Percentiles rank a stretch among this genome's conserved stretches.
Evolutionary conservation across 2,329 filamentous ascomycete species (phyloP).

Genomic region (Sclerotinia spermophila): DNA sequence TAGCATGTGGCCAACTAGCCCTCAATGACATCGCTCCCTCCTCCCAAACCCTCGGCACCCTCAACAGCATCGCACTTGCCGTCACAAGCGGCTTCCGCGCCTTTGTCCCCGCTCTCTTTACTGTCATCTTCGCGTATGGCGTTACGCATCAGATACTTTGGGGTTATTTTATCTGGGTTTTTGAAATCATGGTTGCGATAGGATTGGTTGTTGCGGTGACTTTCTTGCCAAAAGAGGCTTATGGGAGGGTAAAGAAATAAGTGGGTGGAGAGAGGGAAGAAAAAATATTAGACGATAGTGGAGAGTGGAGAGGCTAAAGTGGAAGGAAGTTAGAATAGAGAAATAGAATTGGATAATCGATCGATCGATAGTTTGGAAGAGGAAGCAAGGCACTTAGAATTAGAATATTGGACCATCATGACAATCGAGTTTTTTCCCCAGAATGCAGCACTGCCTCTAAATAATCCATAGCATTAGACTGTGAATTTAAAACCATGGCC

Average conservation of each 20-base stretch:
- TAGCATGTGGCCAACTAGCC: conserved; percentile 68
- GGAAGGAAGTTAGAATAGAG: not conserved
- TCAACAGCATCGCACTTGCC: conserved; percentile 68
- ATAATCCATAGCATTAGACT: not conserved
- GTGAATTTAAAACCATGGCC: not conserved
- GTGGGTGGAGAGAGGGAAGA: not conserved
- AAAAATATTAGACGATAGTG: not conserved
- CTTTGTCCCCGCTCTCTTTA: conserved; percentile 62
- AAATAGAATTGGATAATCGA: not conserved
- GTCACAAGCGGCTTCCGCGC: conserved; percentile 58
- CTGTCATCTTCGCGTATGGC: conserved; percentile 65
- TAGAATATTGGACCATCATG: not conserved
- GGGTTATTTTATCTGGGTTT: conserved; percentile 65
- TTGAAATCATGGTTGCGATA: conserved; percentile 44
- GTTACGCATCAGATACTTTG: conserved; percentile 56
- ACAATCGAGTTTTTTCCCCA: not conserved
- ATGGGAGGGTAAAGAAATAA: conserved; percentile 18
- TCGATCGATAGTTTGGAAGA: not conserved
- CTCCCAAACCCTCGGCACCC: conserved; percentile 59
- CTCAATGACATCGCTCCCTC: conserved; percentile 71
- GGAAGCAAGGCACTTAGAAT: too few relatives aligned
- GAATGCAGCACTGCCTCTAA: not conserved
- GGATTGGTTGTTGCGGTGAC: conserved; percentile 34
- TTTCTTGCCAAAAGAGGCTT: conserved; percentile 38
- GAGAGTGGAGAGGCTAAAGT: too few relatives aligned